Conservation (phyloP, 345 rosid genomes). For the Acer yangbiense region DNA sequence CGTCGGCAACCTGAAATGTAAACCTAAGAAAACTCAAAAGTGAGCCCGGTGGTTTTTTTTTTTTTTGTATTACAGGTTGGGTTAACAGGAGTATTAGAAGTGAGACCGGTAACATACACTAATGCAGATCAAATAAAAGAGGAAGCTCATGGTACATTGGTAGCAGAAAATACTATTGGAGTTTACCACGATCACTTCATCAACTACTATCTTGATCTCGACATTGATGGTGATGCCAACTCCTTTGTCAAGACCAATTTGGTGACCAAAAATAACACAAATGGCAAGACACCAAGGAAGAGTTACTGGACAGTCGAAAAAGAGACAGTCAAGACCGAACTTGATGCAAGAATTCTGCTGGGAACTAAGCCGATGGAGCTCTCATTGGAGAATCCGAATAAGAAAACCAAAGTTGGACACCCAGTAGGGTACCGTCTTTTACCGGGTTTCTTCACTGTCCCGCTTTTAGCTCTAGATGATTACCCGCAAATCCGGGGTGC, state of each 20-base stretch:
- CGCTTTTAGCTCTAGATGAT: conserved; percentile 39
- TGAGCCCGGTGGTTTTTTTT: too few relatives aligned
- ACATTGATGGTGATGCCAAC: conserved; percentile 48
- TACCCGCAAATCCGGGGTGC: conserved; percentile 49
- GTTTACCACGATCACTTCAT: conserved; percentile 52
- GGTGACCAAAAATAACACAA: conserved; percentile 27
- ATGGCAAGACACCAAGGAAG: conserved; percentile 40
- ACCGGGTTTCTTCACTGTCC: conserved; percentile 23
- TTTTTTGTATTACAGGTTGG: conserved; percentile 34
- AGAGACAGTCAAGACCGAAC: conserved; percentile 49
- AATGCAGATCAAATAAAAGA: conserved; percentile 40
- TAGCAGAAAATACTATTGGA: conserved; percentile 46
- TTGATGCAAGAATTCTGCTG: conserved; percentile 39
- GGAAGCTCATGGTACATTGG: conserved; percentile 45
- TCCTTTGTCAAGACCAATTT: conserved; percentile 47
- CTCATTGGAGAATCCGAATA: conserved; percentile 42
- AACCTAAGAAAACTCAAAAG: too few relatives aligned
- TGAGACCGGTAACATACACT: conserved; percentile 35
- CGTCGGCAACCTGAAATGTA: too few relatives aligned
- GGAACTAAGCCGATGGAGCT: conserved; percentile 33
- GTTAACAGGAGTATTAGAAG: conserved; percentile 48
- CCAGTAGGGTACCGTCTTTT: conserved; percentile 44
- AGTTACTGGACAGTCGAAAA: conserved; percentile 49
- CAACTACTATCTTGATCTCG: conserved; percentile 54
- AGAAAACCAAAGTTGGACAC: conserved; percentile 49